These are phyloP conservation scores for Leptographium radiaticola DNA, from an alignment of 2,329 filamentous ascomycete genomes.

Conservation along the genomic window DNA sequence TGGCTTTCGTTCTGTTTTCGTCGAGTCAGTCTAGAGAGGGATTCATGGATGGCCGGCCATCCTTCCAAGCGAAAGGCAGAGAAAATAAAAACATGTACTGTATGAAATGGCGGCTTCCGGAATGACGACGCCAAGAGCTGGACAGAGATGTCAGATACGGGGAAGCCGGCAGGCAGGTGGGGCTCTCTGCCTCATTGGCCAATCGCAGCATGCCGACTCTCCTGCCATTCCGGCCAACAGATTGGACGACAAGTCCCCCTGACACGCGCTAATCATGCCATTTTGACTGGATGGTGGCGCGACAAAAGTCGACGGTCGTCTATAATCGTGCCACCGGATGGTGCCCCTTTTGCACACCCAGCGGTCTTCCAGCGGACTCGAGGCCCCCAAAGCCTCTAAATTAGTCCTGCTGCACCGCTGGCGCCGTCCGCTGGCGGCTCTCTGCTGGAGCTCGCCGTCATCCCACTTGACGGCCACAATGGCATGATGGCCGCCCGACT, in stretches of 20 bases:
- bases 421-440: background rate
- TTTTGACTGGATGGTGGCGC: background rate
- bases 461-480: background rate
- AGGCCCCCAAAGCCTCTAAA: background rate
- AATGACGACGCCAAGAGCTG: no score
- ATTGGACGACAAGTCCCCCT: background rate
- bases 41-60: no score
- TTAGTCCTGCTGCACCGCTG: background rate
- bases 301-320: background rate
- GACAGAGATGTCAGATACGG: background rate
- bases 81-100: no score
- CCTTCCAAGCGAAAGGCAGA: no score
- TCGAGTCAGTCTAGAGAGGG: no score
- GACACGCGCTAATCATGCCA: constrained; percentile 1
- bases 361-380: background rate
- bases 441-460: background rate
- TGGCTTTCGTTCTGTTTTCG: no score
- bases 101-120: no score
- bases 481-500: constrained; percentile 1
- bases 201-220: background rate
- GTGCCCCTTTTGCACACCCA: background rate
- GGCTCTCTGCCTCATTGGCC: background rate
- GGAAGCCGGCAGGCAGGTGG: background rate
- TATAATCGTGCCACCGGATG: background rate
- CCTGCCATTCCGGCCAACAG: background rate